These are phyloP conservation scores for Nemania bipapillata DNA, from an alignment of 2,329 filamentous ascomycete species.

Conservation along the genomic window DNA sequence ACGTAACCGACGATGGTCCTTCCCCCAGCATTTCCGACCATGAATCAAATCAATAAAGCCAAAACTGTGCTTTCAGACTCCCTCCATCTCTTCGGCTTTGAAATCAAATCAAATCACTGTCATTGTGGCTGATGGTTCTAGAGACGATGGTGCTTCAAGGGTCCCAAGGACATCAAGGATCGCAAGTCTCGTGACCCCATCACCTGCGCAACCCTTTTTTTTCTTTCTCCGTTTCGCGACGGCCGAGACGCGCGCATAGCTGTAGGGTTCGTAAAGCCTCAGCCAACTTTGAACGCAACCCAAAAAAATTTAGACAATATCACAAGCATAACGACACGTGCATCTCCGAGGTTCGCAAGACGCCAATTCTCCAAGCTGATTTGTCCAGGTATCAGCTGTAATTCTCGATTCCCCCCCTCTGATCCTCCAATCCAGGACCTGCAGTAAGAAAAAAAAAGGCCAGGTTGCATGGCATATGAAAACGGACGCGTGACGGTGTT, in stretches of 20 bases:
- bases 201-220: constrained; percentile 5
- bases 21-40: background rate
- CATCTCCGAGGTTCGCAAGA: background rate
- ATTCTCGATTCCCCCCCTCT: background rate
- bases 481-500: constrained; percentile 3
- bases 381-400: background rate
- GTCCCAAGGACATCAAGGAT: background rate
- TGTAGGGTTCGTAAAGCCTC: background rate
- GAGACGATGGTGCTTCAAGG: no score
- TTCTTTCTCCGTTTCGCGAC: background rate
- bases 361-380: constrained; percentile 9
- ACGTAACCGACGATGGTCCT: no score
- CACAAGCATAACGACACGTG: background rate
- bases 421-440: background rate
- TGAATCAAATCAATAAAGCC: background rate
- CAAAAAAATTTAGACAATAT: background rate
- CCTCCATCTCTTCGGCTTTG: background rate
- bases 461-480: no score
- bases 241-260: background rate
- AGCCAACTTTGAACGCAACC: background rate
- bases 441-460: background rate
- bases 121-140: no score
- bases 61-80: background rate
- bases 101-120: no score
- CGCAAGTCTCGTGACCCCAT: constrained; percentile 4